Conservation (phyloP, 768 basidiomycete genomes). For the Hirschioporus abietinus region DNA sequence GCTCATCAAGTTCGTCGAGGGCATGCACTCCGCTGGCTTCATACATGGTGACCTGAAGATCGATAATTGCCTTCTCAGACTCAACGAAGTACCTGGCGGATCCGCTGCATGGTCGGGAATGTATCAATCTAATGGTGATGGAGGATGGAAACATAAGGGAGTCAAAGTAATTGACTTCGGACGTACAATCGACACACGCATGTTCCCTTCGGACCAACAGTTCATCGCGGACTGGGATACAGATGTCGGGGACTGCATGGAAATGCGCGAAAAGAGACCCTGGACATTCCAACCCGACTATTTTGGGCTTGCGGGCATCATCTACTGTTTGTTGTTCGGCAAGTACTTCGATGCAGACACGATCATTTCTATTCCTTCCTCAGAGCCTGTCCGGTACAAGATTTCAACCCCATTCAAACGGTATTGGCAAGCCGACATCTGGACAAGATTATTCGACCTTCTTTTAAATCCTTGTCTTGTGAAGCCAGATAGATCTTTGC, state of each 20-base stretch:
- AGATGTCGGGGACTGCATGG: conserved; percentile 88
- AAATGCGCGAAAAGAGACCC: conserved; percentile 74
- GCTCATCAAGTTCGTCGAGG: conserved; percentile 76
- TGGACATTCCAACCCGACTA: conserved; percentile 99
- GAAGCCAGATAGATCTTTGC: conserved; percentile 53
- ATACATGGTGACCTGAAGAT: conserved; percentile 99
- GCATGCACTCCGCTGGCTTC: conserved; percentile 75
- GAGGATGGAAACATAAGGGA: conserved; percentile 86
- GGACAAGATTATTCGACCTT: conserved; percentile 78
- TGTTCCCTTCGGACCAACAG: conserved; percentile 74
- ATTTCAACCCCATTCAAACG: conserved; percentile 79
- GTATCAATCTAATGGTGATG: conserved; percentile 75
- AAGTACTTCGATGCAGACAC: conserved; percentile 85
- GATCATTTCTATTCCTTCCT: conserved; percentile 32
- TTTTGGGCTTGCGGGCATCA: conserved; percentile 89
- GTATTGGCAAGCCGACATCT: conserved; percentile 91
- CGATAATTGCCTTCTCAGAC: conserved; percentile 94
- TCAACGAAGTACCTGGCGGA: conserved; percentile 76
- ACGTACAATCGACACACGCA: conserved; percentile 80
- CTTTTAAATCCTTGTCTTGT: conserved; percentile 77
- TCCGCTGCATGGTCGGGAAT: conserved; percentile 61
- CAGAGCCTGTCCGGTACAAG: conserved; percentile 41
- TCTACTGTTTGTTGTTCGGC: conserved; percentile 95
- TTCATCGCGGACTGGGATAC: conserved; percentile 86
- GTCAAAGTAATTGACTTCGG: conserved; percentile 96